Conservation (phyloP, 441 rosid species). For the Gossypium gossypioides region DNA sequence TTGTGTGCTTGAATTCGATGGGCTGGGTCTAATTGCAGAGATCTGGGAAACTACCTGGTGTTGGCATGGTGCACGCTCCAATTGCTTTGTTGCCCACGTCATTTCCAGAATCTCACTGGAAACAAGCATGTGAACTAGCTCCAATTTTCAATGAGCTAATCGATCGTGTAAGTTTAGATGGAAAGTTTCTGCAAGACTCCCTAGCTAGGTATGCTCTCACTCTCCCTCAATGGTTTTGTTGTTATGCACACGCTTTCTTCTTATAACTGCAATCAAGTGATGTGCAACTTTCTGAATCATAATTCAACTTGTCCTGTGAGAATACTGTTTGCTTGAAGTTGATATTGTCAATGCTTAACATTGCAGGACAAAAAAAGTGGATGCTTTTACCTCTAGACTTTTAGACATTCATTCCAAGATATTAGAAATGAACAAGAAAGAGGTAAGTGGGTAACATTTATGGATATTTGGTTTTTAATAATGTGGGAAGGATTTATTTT, state of each 20-base stretch:
- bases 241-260: neutral
- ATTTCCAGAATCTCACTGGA: conserved; percentile 69
- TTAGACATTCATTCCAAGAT: conserved; percentile 86
- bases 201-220: conserved; percentile 52
- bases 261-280: neutral
- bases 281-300: neutral
- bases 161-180: conserved; percentile 94
- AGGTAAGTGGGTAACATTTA: conserved; percentile 33
- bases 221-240: neutral
- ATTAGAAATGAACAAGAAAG: conserved; percentile 74
- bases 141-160: conserved; percentile 86
- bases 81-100: conserved; percentile 64
- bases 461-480: neutral
- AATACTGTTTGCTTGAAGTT: conserved; percentile 1
- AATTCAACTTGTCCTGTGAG: neutral
- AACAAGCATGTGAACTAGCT: conserved; percentile 79
- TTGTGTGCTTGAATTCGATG: conserved; percentile 8
- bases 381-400: conserved; percentile 82
- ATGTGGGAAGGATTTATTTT: conserved; percentile 3
- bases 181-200: conserved; percentile 67
- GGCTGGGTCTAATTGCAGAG: conserved; percentile 33
- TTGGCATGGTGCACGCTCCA: conserved; percentile 86
- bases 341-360: conserved; percentile 13
- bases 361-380: conserved; percentile 80
- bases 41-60: conserved; percentile 84